Percentiles rank a stretch among this genome's conserved stretches.
phyloP scores from a whole-genome alignment of 2,329 filamentous ascomycete genomes.

The Penicillium sp. region DNA sequence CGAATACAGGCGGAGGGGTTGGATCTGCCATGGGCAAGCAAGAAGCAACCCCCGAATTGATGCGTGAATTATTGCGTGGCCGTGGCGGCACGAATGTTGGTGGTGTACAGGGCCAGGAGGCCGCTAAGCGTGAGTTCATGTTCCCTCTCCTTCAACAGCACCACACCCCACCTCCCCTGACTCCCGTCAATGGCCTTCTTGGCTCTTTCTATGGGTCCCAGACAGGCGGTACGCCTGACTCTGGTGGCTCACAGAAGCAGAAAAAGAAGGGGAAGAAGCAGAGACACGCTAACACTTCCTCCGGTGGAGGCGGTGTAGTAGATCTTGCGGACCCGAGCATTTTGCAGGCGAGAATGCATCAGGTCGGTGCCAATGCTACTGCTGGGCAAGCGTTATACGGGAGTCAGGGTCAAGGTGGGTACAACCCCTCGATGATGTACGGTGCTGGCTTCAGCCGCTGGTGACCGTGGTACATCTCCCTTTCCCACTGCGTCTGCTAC shows the following conservation, averaged over 20 bases:
- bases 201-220: conserved; percentile 85
- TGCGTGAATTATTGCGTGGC: conserved; percentile 74
- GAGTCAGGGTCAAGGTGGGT: conserved; percentile 87
- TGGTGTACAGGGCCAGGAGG: conserved; percentile 69
- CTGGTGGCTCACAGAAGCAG: conserved; percentile 75
- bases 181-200: conserved; percentile 84
- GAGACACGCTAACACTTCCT: conserved; percentile 99
- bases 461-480: conserved; percentile 42
- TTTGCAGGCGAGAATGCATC: conserved; percentile 94
- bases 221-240: conserved; percentile 81
- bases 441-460: conserved; percentile 62
- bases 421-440: conserved; percentile 79
- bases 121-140: conserved; percentile 97
- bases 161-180: conserved; percentile 81
- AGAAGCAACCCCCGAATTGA: conserved; percentile 66
- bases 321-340: conserved; percentile 99
- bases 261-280: conserved; percentile 99
- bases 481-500: conserved; percentile 7
- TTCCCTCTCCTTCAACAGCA: conserved; percentile 88
- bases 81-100: conserved; percentile 54
- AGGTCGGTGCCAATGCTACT: conserved; percentile 65
- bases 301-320: conserved; percentile 98
- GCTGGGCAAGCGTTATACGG: conserved; percentile 85
- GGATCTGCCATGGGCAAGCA: conserved; percentile 58
- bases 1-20: conserved; percentile 57